These are phyloP conservation scores for Penicillium crystallinum DNA, from an alignment of 495 filamentous ascomycete genomes.

Conservation along the genomic window DNA sequence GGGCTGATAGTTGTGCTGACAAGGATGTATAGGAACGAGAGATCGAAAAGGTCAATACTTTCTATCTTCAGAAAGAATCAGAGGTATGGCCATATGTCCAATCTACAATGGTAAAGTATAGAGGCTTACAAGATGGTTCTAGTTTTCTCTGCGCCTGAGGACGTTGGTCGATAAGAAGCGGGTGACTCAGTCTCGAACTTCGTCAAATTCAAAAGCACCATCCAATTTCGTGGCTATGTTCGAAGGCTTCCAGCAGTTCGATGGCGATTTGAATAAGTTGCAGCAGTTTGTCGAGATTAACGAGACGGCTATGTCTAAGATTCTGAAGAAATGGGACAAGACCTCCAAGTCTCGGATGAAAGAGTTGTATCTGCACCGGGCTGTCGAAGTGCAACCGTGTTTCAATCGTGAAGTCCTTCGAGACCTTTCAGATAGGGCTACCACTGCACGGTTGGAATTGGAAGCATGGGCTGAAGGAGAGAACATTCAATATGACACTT, in stretches of 20 bases:
- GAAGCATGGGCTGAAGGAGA: slow-evolving; percentile 97
- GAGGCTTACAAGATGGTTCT: slow-evolving; percentile 3
- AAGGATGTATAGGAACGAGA: slow-evolving; percentile 72
- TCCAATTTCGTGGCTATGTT: slow-evolving; percentile 89
- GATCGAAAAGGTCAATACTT: slow-evolving; percentile 95
- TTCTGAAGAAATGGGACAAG: slow-evolving; percentile 99
- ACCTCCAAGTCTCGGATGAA: slow-evolving; percentile 98
- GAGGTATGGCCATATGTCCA: slow-evolving; percentile 57
- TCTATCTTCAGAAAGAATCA: slow-evolving; percentile 96
- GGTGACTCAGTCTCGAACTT: slow-evolving; percentile 70
- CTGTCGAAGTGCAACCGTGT: slow-evolving; percentile 95
- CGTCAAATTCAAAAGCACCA: slow-evolving; percentile 72
- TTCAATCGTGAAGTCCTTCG: slow-evolving; percentile 97
- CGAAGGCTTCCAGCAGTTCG: slow-evolving; percentile 95
- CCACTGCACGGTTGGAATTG: slow-evolving; percentile 84
- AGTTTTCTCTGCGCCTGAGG: slow-evolving; percentile 89
- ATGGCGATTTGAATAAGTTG: slow-evolving; percentile 90
- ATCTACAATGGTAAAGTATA: neutral
- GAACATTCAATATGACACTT: slow-evolving; percentile 71
- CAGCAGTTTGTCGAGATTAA: slow-evolving; percentile 99
- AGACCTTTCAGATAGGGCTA: slow-evolving; percentile 92
- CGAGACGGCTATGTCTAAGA: slow-evolving; percentile 95
- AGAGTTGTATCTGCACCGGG: slow-evolving; percentile 90
- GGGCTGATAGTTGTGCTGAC: neutral
- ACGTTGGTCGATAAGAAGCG: slow-evolving; percentile 93